A percentile compares a stretch with the other conserved stretches of the same genome.
Evolutionary conservation across 2,329 filamentous ascomycete genomes (phyloP).

Genomic region (Diplodia mutila): DNA sequence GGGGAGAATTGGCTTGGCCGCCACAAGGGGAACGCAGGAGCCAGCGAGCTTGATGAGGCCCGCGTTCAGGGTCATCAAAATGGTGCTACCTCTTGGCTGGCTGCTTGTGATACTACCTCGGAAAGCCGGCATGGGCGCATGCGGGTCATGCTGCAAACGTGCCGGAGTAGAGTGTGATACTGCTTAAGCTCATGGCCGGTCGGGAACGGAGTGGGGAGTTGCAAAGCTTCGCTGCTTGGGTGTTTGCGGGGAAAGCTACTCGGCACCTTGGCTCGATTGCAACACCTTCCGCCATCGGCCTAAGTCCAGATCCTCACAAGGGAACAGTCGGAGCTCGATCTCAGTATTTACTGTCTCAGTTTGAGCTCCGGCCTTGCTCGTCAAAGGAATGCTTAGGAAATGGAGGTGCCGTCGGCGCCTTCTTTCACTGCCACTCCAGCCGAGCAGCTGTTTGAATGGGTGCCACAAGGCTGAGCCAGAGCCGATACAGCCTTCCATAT

Average conservation of each 20-base stretch:
- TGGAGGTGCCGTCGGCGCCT: no score
- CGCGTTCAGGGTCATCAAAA: neutral
- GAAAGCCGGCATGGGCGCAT: neutral
- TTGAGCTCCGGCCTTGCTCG: no score
- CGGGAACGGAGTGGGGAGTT: neutral
- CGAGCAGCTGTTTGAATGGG: no score
- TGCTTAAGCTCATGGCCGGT: neutral
- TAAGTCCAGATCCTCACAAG: no score
- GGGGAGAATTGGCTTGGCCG: neutral
- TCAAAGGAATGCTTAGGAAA: no score
- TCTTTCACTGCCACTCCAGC: no score
- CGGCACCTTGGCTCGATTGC: neutral
- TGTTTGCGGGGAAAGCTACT: neutral
- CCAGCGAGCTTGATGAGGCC: neutral
- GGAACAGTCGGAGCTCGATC: no score
- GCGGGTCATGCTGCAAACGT: neutral
- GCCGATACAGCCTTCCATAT: no score
- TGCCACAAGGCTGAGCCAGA: no score
- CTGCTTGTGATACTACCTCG: neutral
- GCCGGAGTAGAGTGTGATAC: neutral
- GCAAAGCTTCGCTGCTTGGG: neutral
- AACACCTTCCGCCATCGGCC: neutral
- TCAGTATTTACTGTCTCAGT: no score
- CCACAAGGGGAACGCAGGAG: no score
- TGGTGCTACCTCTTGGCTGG: neutral